Conservation (phyloP, 2,329 filamentous ascomycete species). For the Verticillium albo-atrum region DNA sequence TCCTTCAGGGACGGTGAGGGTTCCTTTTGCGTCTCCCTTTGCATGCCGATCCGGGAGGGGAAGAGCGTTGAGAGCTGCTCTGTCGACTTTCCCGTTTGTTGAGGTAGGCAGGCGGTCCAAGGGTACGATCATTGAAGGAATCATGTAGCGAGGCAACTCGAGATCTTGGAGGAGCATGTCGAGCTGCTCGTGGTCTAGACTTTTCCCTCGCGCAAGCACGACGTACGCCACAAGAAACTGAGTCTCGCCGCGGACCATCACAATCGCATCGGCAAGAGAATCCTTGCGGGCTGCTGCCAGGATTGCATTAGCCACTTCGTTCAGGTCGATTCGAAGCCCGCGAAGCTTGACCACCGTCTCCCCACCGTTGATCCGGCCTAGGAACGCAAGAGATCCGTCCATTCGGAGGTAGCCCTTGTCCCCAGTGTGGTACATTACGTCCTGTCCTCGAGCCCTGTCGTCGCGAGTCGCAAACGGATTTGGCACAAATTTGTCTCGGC, state of each 20-base stretch:
- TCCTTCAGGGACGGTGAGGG: slow-evolving; percentile 4
- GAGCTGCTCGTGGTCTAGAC: slow-evolving; percentile 6
- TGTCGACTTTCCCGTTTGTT: slow-evolving; percentile 25
- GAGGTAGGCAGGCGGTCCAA: slow-evolving; percentile 24
- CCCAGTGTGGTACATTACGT: slow-evolving; percentile 33
- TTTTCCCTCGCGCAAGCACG: slow-evolving; percentile 9
- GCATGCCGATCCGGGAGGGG: slow-evolving; percentile 12
- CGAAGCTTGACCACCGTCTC: slow-evolving; percentile 42
- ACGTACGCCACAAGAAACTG: slow-evolving; percentile 23
- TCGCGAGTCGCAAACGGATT: neutral
- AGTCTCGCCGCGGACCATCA: slow-evolving; percentile 13
- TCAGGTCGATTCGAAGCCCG: slow-evolving; percentile 40
- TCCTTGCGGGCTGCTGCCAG: slow-evolving; percentile 4
- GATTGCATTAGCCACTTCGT: slow-evolving; percentile 28
- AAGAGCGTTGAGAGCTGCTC: slow-evolving; percentile 17
- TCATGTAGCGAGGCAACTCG: slow-evolving; percentile 28
- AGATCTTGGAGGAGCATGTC: slow-evolving; percentile 12
- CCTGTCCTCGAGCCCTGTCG: neutral
- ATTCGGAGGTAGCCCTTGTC: neutral
- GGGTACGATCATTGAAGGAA: slow-evolving; percentile 20
- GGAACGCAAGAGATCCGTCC: slow-evolving; percentile 20
- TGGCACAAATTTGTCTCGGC: neutral
- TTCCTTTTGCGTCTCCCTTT: neutral
- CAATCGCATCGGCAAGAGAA: slow-evolving; percentile 15
- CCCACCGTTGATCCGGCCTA: slow-evolving; percentile 30